These are phyloP conservation scores for Azolla pinnata DNA, from an alignment of 75 land plant species.

Conservation along the genomic window DNA sequence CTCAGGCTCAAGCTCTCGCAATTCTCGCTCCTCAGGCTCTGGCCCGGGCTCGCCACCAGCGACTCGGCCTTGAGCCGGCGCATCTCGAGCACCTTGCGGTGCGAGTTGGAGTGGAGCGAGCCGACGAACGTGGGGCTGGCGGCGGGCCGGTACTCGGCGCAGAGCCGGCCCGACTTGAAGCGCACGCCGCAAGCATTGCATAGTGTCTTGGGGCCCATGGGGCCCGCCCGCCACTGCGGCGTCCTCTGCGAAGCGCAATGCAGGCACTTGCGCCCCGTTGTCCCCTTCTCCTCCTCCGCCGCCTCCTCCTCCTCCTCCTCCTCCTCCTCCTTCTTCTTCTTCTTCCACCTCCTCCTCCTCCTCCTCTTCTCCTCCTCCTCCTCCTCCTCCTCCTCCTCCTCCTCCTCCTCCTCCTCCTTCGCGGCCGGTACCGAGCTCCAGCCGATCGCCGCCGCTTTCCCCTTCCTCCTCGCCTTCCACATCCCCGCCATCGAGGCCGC, in stretches of 20 bases:
- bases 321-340: slow-evolving; percentile 18
- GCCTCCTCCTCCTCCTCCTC: too few relatives aligned
- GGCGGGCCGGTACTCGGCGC: slow-evolving; percentile 73
- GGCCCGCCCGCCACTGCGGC: slow-evolving; percentile 85
- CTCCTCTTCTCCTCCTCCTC: background rate
- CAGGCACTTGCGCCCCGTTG: slow-evolving; percentile 42
- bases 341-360: slow-evolving; percentile 6
- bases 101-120: slow-evolving; percentile 66
- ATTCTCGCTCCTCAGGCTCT: too few relatives aligned
- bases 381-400: background rate
- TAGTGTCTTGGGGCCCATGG: slow-evolving; percentile 78
- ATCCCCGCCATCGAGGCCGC: slow-evolving; percentile 21
- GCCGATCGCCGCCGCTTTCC: background rate
- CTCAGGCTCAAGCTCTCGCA: too few relatives aligned
- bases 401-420: background rate
- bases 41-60: too few relatives aligned
- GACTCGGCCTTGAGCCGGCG: too few relatives aligned
- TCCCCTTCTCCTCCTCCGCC: background rate
- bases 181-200: slow-evolving; percentile 91
- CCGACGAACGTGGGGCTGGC: slow-evolving; percentile 63
- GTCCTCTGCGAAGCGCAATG: slow-evolving; percentile 74
- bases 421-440: background rate
- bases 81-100: slow-evolving; percentile 79
- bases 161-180: slow-evolving; percentile 71
- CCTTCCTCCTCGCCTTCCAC: slow-evolving; percentile 13